phyloP scores from a whole-genome alignment of 805 yeast species.

The Starmera quercuum region DNA sequence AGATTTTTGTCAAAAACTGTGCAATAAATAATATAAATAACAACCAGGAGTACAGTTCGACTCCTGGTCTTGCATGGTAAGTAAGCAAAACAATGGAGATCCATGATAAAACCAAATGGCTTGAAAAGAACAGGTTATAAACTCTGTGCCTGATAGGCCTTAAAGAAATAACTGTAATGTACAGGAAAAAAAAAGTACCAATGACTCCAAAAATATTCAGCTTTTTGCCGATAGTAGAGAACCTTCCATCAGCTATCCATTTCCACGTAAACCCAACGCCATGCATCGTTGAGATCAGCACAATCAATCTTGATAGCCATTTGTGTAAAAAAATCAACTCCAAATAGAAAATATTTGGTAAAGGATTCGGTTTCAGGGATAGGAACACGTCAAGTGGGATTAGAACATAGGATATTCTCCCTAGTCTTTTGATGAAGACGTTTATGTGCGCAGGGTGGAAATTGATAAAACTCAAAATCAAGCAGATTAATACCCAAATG shows the following conservation, averaged over 20 bases:
- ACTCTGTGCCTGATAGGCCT: conserved; percentile 38
- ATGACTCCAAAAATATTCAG: conserved; percentile 48
- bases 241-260: conserved; percentile 36
- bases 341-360: conserved; percentile 41
- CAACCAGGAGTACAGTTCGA: conserved; percentile 26
- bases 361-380: conserved; percentile 48
- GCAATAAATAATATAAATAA: conserved; percentile 24
- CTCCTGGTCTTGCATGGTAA: conserved; percentile 70
- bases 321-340: conserved; percentile 54
- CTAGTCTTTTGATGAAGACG: conserved; percentile 45
- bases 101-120: conserved; percentile 48
- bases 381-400: conserved; percentile 51
- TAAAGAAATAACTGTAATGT: conserved; percentile 39
- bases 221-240: conserved; percentile 26
- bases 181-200: conserved; percentile 26
- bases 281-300: conserved; percentile 40
- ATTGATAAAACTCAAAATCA: conserved; percentile 26
- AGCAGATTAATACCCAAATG: conserved; percentile 26
- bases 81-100: conserved; percentile 35
- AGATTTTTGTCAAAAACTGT: conserved; percentile 29
- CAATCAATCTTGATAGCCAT: conserved; percentile 59
- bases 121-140: conserved; percentile 47
- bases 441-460: conserved; percentile 25
- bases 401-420: conserved; percentile 52
- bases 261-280: conserved; percentile 40